Conservation (phyloP, 805 yeast genomes). For the Cyberlindnera subsufficiens region DNA sequence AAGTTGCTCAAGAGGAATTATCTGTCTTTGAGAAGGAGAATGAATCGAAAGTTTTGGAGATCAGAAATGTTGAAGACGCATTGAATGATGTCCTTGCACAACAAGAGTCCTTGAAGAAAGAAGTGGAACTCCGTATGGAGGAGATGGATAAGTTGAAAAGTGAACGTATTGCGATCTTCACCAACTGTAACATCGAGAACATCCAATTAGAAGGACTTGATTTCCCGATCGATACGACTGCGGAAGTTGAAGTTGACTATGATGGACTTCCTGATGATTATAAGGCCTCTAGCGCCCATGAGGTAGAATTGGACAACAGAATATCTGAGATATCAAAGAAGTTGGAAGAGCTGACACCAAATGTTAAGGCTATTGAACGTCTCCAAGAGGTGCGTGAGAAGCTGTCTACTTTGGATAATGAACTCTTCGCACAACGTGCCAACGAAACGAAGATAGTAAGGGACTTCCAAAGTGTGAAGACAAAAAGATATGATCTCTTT, state of each 20-base stretch:
- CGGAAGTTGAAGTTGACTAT: conserved; percentile 50
- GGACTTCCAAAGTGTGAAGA: conserved; percentile 54
- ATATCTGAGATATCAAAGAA: conserved; percentile 31
- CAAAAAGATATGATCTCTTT: conserved; percentile 55
- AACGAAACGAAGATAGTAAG: conserved; percentile 49
- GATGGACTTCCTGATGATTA: conserved; percentile 38
- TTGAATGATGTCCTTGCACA: conserved; percentile 30
- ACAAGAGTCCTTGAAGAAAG: conserved; percentile 28
- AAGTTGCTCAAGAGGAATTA: conserved; percentile 30
- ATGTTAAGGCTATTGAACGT: conserved; percentile 73
- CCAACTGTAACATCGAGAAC: conserved; percentile 73
- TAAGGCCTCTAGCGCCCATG: conserved; percentile 24
- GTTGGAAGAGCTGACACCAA: conserved; percentile 55
- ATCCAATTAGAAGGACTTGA: conserved; percentile 34
- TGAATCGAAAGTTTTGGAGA: conserved; percentile 25
- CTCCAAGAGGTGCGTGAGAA: conserved; percentile 60
- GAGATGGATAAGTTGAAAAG: conserved; percentile 45
- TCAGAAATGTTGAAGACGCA: conserved; percentile 44
- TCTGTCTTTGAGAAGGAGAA: conserved; percentile 27
- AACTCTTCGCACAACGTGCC: conserved; percentile 55
- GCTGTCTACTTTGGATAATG: conserved; percentile 55
- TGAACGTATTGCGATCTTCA: conserved; percentile 54
- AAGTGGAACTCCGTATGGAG: conserved; percentile 40
- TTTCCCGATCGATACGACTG: conserved; percentile 52
- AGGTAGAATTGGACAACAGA: conserved; percentile 30